Evolutionary conservation across 441 rosid genomes (phyloP).

Genomic region (Populus hybrid): DNA sequence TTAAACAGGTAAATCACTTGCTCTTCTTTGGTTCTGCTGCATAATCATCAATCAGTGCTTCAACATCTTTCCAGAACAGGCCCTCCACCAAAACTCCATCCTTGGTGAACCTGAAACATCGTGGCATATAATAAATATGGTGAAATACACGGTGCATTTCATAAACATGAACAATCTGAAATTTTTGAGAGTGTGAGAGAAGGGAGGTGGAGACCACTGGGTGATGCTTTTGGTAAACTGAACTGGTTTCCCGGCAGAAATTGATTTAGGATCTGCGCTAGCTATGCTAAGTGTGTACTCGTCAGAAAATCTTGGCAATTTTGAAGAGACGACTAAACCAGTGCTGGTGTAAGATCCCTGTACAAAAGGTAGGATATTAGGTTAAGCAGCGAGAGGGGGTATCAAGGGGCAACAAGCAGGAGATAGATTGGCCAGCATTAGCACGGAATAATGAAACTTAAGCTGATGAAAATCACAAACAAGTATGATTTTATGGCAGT

Average conservation of each 20-base stretch:
- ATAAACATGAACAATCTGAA: background rate
- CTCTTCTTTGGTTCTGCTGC: conserved; percentile 81
- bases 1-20: conserved; percentile 41
- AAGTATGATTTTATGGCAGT: background rate
- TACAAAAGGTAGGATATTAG: conserved; percentile 10
- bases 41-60: conserved; percentile 54
- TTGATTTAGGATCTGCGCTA: conserved; percentile 86
- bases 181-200: conserved; percentile 15
- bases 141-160: background rate
- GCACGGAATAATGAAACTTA: background rate
- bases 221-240: conserved; percentile 77
- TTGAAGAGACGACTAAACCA: conserved; percentile 81
- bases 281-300: conserved; percentile 69
- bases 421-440: background rate
- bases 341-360: conserved; percentile 95
- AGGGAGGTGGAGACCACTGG: conserved; percentile 52
- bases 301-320: conserved; percentile 87
- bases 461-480: background rate
- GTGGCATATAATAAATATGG: conserved; percentile 41
- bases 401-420: background rate
- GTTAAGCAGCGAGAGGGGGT: background rate
- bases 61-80: conserved; percentile 86
- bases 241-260: conserved; percentile 80
- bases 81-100: conserved; percentile 89
- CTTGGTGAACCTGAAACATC: conserved; percentile 70